Conservation (phyloP, 352 stramenopile genomes). For the Phytophthora aleatoria region DNA sequence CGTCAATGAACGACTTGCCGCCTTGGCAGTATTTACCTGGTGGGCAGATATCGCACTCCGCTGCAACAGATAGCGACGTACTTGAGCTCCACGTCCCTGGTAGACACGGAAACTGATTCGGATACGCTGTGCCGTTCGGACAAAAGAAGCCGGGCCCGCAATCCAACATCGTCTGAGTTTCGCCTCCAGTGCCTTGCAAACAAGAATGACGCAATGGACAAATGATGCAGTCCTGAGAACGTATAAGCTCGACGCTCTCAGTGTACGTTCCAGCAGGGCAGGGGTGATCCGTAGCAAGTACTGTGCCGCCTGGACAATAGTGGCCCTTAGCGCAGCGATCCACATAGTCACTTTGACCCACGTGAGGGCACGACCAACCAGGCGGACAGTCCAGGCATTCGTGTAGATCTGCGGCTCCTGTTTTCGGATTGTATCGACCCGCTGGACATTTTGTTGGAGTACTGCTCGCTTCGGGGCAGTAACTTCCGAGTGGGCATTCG, state of each 20-base stretch:
- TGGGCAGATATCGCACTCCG: conserved; percentile 82
- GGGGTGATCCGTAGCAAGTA: conserved; percentile 52
- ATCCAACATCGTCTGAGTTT: conserved; percentile 69
- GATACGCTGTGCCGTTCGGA: conserved; percentile 72
- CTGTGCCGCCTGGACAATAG: conserved; percentile 75
- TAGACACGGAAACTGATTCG: conserved; percentile 81
- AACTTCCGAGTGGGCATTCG: conserved; percentile 70
- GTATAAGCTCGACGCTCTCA: conserved; percentile 65
- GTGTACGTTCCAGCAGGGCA: conserved; percentile 85
- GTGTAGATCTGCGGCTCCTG: conserved; percentile 47
- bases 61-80: conserved; percentile 56
- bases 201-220: conserved; percentile 80
- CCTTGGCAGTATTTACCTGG: conserved; percentile 88
- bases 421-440: conserved; percentile 75
- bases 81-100: conserved; percentile 89
- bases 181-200: conserved; percentile 69
- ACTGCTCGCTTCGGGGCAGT: conserved; percentile 83
- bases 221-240: conserved; percentile 72
- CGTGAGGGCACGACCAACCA: conserved; percentile 74
- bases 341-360: conserved; percentile 63
- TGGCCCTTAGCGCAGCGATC: conserved; percentile 72
- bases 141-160: conserved; percentile 83
- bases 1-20: conserved; percentile 77
- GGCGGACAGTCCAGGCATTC: conserved; percentile 74
- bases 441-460: conserved; percentile 68